Conservation (phyloP, 2,329 filamentous ascomycete species). For the Microcyclospora pomicola region DNA sequence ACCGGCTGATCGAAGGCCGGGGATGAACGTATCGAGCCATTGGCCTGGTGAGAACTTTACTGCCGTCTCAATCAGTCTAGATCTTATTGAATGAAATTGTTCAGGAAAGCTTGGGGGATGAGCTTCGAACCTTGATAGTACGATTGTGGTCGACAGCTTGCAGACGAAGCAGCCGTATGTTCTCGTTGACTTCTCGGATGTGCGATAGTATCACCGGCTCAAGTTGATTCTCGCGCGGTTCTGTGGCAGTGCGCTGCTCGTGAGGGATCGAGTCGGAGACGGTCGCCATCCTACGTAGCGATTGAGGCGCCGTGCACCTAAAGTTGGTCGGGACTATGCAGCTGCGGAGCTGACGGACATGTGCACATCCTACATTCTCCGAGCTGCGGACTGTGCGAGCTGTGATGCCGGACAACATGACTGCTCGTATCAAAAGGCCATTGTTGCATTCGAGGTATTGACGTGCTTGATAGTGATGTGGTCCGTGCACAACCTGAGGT, state of each 20-base stretch:
- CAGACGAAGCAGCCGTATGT: conserved; percentile 55
- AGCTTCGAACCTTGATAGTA: conserved; percentile 15
- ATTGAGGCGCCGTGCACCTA: background rate
- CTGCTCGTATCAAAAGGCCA: no score
- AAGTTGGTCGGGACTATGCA: no score
- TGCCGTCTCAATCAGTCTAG: conserved; percentile 11
- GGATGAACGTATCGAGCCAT: conserved; percentile 75
- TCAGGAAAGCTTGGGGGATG: background rate
- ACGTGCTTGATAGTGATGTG: no score
- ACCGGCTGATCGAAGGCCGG: conserved; percentile 54
- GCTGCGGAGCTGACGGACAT: no score
- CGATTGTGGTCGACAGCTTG: conserved; percentile 35
- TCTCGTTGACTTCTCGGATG: conserved; percentile 52
- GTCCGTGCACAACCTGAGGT: no score
- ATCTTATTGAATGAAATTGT: background rate
- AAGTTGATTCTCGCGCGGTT: conserved; percentile 55
- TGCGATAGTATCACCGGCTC: conserved; percentile 47
- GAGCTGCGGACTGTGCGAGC: no score
- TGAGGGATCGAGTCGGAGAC: conserved; percentile 33
- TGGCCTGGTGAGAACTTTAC: conserved; percentile 65
- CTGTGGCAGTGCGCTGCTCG: conserved; percentile 56
- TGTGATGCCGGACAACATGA: no score
- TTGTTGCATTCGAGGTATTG: no score
- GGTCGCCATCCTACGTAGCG: conserved; percentile 17
- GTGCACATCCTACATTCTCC: no score